These are phyloP conservation scores for Chrysosporium keratinophilum DNA, from an alignment of 2,329 filamentous ascomycete species.

Conservation along the genomic window DNA sequence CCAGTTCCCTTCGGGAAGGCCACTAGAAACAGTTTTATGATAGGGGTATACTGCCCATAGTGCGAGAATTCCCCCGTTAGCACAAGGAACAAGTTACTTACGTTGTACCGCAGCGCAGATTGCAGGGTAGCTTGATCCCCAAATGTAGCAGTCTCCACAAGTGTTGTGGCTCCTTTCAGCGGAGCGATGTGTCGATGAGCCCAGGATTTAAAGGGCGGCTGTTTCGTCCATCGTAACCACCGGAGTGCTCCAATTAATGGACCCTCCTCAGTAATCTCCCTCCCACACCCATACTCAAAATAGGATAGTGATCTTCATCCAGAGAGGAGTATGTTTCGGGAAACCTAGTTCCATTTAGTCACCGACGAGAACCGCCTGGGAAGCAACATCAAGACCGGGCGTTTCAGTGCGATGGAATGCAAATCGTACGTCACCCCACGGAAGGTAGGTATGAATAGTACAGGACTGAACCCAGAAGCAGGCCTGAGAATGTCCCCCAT, in stretches of 20 bases:
- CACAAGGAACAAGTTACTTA: background rate
- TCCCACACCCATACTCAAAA: background rate
- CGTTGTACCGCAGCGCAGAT: constrained; percentile 1
- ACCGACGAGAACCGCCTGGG: background rate
- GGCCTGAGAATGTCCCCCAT: too few species aligned
- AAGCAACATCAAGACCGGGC: too few species aligned
- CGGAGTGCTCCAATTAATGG: background rate
- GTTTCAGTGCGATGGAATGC: too few species aligned
- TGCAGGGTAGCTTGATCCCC: background rate
- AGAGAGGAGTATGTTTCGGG: constrained; percentile 4
- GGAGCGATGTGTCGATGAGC: background rate
- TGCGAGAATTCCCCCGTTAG: background rate
- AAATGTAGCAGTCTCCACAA: background rate
- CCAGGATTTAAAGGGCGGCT: background rate
- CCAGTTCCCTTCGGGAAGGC: background rate
- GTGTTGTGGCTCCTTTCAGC: background rate
- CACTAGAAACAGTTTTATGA: background rate
- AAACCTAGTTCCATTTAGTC: background rate
- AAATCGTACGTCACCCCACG: too few species aligned
- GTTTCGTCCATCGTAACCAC: background rate
- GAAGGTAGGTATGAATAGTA: too few species aligned
- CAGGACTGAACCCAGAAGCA: too few species aligned
- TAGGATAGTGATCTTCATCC: background rate
- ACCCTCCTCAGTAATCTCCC: background rate
- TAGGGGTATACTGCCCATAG: background rate